phyloP scores from a whole-genome alignment of 2,329 filamentous ascomycete genomes.

The Rhynchosporium graminicola region DNA sequence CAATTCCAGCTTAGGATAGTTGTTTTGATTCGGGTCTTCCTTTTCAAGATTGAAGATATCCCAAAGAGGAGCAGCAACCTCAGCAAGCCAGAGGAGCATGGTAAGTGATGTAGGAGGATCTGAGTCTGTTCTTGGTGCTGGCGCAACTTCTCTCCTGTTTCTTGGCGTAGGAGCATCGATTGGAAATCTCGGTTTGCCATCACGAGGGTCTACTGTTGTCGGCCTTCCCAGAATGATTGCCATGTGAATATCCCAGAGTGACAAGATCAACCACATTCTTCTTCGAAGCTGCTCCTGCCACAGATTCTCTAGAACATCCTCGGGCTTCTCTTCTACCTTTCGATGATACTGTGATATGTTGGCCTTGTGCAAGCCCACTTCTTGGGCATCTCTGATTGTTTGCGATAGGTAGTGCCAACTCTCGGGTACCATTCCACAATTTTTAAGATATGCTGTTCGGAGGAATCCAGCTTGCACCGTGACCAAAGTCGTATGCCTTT shows the following conservation, averaged over 20 bases:
- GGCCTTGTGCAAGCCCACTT: constrained; percentile 59
- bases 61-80: constrained; percentile 50
- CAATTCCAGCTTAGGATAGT: constrained; percentile 54
- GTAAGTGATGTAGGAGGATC: constrained; percentile 61
- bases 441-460: constrained; percentile 58
- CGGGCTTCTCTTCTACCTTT: constrained; percentile 44
- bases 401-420: constrained; percentile 49
- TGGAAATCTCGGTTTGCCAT: constrained; percentile 51
- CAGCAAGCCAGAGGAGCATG: constrained; percentile 52
- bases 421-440: constrained; percentile 59
- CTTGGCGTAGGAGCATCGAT: constrained; percentile 54
- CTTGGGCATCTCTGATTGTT: constrained; percentile 62
- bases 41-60: constrained; percentile 55
- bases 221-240: constrained; percentile 41
- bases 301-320: constrained; percentile 55
- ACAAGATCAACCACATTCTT: constrained; percentile 57
- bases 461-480: constrained; percentile 60
- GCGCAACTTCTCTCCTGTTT: constrained; percentile 50
- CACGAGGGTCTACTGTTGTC: constrained; percentile 53
- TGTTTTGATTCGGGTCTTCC: constrained; percentile 55
- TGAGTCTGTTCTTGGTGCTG: constrained; percentile 46
- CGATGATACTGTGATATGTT: constrained; percentile 50
- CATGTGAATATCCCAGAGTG: constrained; percentile 46
- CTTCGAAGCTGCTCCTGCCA: constrained; percentile 60
- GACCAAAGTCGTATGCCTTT: constrained; percentile 55